These are phyloP conservation scores for Stevia rebaudiana DNA, from an alignment of 140 eudicot genomes.

Conservation along the genomic window DNA sequence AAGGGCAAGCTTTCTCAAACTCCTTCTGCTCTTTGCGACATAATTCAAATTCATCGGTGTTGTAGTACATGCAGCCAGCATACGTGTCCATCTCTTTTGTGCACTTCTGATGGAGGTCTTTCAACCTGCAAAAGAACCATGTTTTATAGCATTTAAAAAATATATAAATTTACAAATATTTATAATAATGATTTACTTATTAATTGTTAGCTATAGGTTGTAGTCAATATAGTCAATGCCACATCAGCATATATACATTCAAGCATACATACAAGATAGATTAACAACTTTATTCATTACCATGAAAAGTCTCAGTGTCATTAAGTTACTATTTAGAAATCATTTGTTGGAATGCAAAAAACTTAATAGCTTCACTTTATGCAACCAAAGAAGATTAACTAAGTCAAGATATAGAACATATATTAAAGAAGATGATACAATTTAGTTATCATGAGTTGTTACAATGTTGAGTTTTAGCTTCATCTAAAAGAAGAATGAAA, in stretches of 20 bases:
- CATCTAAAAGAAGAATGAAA: not conserved
- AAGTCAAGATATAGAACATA: not conserved
- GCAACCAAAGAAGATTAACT: not conserved
- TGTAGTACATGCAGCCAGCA: slow-evolving; percentile 86
- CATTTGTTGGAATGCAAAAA: not conserved
- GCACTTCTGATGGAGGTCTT: slow-evolving; percentile 79
- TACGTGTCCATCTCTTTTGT: slow-evolving; percentile 77
- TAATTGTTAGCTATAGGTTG: too few species aligned
- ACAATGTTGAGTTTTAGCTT: not conserved
- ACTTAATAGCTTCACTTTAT: not conserved
- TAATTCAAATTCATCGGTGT: slow-evolving; percentile 77
- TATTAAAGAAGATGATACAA: not conserved
- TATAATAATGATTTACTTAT: not conserved
- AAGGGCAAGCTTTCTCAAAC: slow-evolving; percentile 86
- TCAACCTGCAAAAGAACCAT: slow-evolving; percentile 46
- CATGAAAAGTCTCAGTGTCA: not conserved
- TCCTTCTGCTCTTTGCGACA: slow-evolving; percentile 82
- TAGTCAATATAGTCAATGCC: too few species aligned
- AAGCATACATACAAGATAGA: too few species aligned
- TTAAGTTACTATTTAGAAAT: not conserved
- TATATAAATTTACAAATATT: not conserved
- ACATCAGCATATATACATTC: not conserved
- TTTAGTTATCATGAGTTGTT: not conserved
- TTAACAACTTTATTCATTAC: not conserved
- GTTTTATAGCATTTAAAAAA: not conserved